Conservation (phyloP, 805 yeast genomes). For the Lachancea sp. region DNA sequence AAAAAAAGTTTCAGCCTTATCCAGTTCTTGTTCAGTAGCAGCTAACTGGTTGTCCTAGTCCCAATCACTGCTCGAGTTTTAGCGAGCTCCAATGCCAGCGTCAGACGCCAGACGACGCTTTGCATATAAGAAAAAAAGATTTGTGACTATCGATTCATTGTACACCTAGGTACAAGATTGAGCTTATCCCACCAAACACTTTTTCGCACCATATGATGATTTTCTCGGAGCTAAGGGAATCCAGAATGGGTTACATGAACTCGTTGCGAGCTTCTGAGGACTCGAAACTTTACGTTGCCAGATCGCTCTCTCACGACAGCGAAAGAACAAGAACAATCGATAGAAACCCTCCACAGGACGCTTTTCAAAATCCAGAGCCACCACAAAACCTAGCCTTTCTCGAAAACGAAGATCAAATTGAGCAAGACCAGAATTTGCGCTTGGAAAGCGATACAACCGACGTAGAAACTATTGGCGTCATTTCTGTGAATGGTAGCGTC, state of each 20-base stretch:
- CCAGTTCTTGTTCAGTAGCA: no score
- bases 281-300: not conserved
- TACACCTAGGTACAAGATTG: not conserved
- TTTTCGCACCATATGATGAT: not conserved
- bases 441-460: not conserved
- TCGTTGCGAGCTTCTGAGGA: not conserved
- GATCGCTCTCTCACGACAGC: constrained; percentile 1
- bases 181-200: not conserved
- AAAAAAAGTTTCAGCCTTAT: no score
- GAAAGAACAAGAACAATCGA: not conserved
- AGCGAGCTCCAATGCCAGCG: not conserved
- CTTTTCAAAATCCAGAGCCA: not conserved
- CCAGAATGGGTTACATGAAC: constrained; percentile 1
- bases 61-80: no score
- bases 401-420: not conserved
- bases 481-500: constrained; percentile 5
- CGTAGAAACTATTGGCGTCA: constrained; percentile 1
- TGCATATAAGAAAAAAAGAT: not conserved
- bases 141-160: not conserved
- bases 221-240: constrained; percentile 1
- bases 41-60: no score
- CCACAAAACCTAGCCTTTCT: not conserved
- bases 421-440: not conserved
- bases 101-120: not conserved
- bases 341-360: not conserved